A percentile compares a stretch with the other conserved stretches of the same genome.
Conservation (phyloP, 371 early-diverging fungal species). For the Haplosporangium sp. region DNA sequence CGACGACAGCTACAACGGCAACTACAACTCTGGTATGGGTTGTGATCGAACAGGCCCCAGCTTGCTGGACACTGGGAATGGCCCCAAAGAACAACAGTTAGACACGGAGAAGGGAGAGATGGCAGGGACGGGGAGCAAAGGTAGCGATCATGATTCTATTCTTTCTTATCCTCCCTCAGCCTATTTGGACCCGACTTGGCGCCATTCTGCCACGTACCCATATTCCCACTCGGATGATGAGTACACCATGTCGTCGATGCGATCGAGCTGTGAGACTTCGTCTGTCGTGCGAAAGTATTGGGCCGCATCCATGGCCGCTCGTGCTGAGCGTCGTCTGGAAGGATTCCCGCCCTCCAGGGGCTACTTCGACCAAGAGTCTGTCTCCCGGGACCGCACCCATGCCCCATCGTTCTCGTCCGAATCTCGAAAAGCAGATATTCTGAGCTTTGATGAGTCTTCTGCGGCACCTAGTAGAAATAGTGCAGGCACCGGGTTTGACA, state of each 20-base stretch:
- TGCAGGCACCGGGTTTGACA: not conserved
- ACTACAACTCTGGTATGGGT: not conserved
- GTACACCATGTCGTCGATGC: constrained; percentile 27
- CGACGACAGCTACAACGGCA: not conserved
- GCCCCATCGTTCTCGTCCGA: constrained; percentile 24
- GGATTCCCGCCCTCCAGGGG: constrained; percentile 4
- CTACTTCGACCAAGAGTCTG: constrained; percentile 8
- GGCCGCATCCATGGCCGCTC: constrained; percentile 41
- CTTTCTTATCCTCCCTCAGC: constrained; percentile 16
- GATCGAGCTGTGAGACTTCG: constrained; percentile 29
- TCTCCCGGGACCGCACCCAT: constrained; percentile 8
- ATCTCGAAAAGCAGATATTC: constrained; percentile 41
- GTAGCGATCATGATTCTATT: constrained; percentile 4
- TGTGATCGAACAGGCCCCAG: not conserved
- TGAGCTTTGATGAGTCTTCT: constrained; percentile 23
- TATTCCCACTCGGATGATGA: constrained; percentile 12
- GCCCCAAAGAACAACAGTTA: constrained; percentile 1
- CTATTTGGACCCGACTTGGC: not conserved
- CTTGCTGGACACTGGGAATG: not conserved
- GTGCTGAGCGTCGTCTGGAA: constrained; percentile 27
- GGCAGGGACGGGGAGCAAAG: not conserved
- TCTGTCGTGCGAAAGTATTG: constrained; percentile 41
- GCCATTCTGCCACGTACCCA: constrained; percentile 1
- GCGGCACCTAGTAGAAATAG: not conserved
- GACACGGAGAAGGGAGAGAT: not conserved